Evolutionary conservation across 805 yeast species (phyloP), one percentile per base, ranked within the genome.

Genomic region (Wickerhamiella cacticola): DNA sequence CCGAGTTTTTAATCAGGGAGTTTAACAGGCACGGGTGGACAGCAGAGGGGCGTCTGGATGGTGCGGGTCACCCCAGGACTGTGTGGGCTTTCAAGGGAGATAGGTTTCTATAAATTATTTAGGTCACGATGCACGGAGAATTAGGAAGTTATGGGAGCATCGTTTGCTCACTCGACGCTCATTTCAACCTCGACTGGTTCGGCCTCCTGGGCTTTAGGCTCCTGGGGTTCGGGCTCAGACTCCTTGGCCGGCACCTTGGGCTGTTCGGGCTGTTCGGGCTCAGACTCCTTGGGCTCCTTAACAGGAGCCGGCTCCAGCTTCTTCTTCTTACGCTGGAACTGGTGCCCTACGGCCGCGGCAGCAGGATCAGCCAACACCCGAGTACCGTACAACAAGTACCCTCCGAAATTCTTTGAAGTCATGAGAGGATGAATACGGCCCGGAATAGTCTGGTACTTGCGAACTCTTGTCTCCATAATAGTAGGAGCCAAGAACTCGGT

Each of bases 361-460:
- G 77, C 76, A 28, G 74, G 80, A 41, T 70, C 65, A 2, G 96
- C 95, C 46, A 78, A 67, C 0, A 92, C 96, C 43, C 83, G 71
- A 13, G 83, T 75, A 2, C 89, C 94, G 68, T 78, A 74, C 54
- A 87, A 67, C 2, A 92, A 62, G 62, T 78, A 89, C 0, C 99
- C 99, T 28, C 96, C 97, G 50, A 82, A 88, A 5, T 95, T 87
- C 57, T 85, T 74, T 72, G 81, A 79, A 0, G 96, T 84, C 99
- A 92, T 92, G 51, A 80, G 60, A 0, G 99, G 99, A 63, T 92
- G 99, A 58, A 89, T 69, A 60, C 94, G 79, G 6, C 97, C 98
- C 16, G 94, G 85, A 24, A 89, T 77, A 2, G 96, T 86, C 68
- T 92, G 99, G 62, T 82, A 88, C 44, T 79, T 80, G 53, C 96